Evolutionary conservation across 2,329 filamentous ascomycete species (phyloP), one percentile per base, ranked within the genome.

Genomic region (Hymenoscyphus repandus): DNA sequence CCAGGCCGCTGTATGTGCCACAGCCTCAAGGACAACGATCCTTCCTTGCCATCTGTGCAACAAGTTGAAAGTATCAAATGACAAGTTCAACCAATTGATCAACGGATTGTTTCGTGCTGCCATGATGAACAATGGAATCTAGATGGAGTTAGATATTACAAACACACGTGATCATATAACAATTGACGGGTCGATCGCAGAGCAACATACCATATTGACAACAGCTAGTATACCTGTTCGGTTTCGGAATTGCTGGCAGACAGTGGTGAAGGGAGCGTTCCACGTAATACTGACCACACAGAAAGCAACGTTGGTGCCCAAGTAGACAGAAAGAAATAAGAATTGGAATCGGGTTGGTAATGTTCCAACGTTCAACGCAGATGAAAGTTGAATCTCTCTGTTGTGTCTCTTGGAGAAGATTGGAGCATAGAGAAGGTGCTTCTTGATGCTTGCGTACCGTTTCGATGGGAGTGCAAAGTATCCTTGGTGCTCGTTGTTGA

Each of bases 11-110:
- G 79, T 81, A 68, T 91, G 87, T 30, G 78, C 72, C 37, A 90
- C 59, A 9, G 82, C 75, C 66, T 92, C 85, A 12, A 88, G 69
- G 15, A 86, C 76, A 22, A 87, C 85, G 53, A 90, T 88, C 36
- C 87, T 82, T 60, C 87, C 87, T 56, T 90, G 78, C 87, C 87
- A 91, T 55, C 88, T 80, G 69, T 92, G 87, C 51, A 91, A 74
- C 54, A 92, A 70, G 71, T 91, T 92, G 75, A 88, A 90, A 1
- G 85, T 89, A 67, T 92, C 87, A 67, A 90, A 92, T 3, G 85
- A 88, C 57, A 91, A 82, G 54, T 82, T 82, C 47, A 88, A 75
- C 58, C 86, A 72, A 54, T 74, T 74, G 64, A 91, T 89, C 57
- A 92, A 74, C 18, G 86, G 86, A 69, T 91, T 91, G 72, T 90